A percentile compares a stretch with the other conserved stretches of the same genome.
Conservation (phyloP, 495 filamentous ascomycete species). For the Letharia lupina region DNA sequence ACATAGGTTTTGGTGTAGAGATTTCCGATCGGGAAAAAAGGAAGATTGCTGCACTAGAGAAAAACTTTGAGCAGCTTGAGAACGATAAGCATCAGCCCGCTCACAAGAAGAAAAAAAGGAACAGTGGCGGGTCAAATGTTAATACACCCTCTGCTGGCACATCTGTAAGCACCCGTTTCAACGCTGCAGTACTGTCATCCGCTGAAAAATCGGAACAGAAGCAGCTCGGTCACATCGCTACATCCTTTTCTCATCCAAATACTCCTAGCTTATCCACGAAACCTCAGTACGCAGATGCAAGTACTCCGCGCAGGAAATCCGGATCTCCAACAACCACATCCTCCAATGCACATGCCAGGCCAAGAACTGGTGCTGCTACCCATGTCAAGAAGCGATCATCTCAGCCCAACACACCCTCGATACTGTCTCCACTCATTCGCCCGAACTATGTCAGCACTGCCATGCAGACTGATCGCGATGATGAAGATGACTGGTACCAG, state of each 20-base stretch:
- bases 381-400: slow-evolving; percentile 28
- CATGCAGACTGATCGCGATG: slow-evolving; percentile 39
- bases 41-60: slow-evolving; percentile 78
- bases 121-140: slow-evolving; percentile 36
- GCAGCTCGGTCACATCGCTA: slow-evolving; percentile 18
- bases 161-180: slow-evolving; percentile 16
- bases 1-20: slow-evolving; percentile 47
- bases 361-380: slow-evolving; percentile 12
- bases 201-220: slow-evolving; percentile 14
- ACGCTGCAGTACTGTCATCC: not conserved
- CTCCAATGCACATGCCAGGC: slow-evolving; percentile 3
- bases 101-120: slow-evolving; percentile 41
- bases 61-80: slow-evolving; percentile 55
- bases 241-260: slow-evolving; percentile 24
- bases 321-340: slow-evolving; percentile 22
- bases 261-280: slow-evolving; percentile 19
- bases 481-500: slow-evolving; percentile 27
- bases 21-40: slow-evolving; percentile 79
- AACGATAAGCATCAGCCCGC: slow-evolving; percentile 39
- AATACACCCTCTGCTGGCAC: slow-evolving; percentile 27
- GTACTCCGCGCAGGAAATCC: slow-evolving; percentile 18
- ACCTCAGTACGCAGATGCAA: slow-evolving; percentile 23
- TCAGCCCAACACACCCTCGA: slow-evolving; percentile 28
- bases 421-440: slow-evolving; percentile 25
- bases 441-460: slow-evolving; percentile 39